Base-by-base conservation (phyloP, 1,284 basidiomycete genomes). In the Ceratobasidium sp. region DNA sequence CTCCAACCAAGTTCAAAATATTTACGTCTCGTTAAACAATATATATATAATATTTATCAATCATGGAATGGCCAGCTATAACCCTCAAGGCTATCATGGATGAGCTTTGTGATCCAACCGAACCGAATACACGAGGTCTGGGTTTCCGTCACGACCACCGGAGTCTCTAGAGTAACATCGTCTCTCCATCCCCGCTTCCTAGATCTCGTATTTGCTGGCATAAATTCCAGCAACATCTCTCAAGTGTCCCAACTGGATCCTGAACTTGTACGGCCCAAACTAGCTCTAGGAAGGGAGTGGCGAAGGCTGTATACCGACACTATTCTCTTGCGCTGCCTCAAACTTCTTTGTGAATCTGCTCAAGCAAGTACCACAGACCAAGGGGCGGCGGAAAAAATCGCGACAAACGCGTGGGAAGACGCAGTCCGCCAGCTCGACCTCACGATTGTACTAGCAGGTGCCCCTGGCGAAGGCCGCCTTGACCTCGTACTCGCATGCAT, bases 381-480 rank as follows among this genome's bases (percentile, higher is more conserved):
- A n/a, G 38, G 20, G 27, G 22, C 2, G 13, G 35, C 3, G 17
- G 47, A 0, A 13, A 45, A 7, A n/a, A 3, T 15, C 15, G 8
- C 3, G 35, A 31, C 8, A 8, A n/a, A 10, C 17, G 27, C 13
- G 53, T 76, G 74, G 75, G 47, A 71, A 43, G 74, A 77, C 10
- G 77, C 83, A 42, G 83, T 96, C 40, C 79, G 81, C 4, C 79
- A 82, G 13, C 80, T 98, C 32, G 96, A 98, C 76, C 83, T 82
- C 74, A 89, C 90, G 0, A 88, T 96, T 72, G 88, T 98, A 73
- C 83, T 96, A 50, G 90, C 94, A 7, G 95, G 94, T 0, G 87
- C 88, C 0, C 83, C 88, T 27, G 92, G 92, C 6, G 76, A 82
- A 31, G 81, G 81, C 5, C 80, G 91, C 54, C 77, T 86, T 38